Evolutionary conservation across 768 basidiomycete species (phyloP).

Genomic region (Coprinopsis cinerea): DNA sequence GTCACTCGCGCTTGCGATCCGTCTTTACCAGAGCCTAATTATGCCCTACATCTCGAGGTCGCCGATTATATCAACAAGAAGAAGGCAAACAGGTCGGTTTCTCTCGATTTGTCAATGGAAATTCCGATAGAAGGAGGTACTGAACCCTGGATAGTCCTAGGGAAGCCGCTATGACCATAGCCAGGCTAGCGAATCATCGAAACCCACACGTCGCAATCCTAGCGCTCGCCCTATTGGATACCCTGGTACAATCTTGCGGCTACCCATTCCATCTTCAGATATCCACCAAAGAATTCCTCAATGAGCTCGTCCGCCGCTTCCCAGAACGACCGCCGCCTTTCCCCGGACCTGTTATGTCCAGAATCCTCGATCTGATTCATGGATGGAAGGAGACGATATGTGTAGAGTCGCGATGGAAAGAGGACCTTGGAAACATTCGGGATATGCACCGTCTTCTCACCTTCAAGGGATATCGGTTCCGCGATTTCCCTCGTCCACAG

Average conservation of each 20-base stretch:
- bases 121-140: no score
- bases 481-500: slow-evolving; percentile 39
- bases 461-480: slow-evolving; percentile 88
- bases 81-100: slow-evolving; percentile 88
- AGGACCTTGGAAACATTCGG: slow-evolving; percentile 92
- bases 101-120: no score
- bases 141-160: no score
- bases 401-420: slow-evolving; percentile 83
- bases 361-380: slow-evolving; percentile 89
- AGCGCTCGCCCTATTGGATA: slow-evolving; percentile 80
- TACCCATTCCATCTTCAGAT: slow-evolving; percentile 98
- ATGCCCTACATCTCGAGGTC: slow-evolving; percentile 86
- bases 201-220: slow-evolving; percentile 90
- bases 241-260: slow-evolving; percentile 91
- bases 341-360: slow-evolving; percentile 90
- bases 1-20: slow-evolving; percentile 85
- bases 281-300: slow-evolving; percentile 94
- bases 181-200: slow-evolving; percentile 83
- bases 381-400: slow-evolving; percentile 95
- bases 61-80: slow-evolving; percentile 91
- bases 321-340: slow-evolving; percentile 96
- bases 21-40: slow-evolving; percentile 81
- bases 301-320: slow-evolving; percentile 96
- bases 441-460: slow-evolving; percentile 95
- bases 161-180: slow-evolving; percentile 83